phyloP scores from a whole-genome alignment of 2,329 filamentous ascomycete species.

The Alternaria arbusti region DNA sequence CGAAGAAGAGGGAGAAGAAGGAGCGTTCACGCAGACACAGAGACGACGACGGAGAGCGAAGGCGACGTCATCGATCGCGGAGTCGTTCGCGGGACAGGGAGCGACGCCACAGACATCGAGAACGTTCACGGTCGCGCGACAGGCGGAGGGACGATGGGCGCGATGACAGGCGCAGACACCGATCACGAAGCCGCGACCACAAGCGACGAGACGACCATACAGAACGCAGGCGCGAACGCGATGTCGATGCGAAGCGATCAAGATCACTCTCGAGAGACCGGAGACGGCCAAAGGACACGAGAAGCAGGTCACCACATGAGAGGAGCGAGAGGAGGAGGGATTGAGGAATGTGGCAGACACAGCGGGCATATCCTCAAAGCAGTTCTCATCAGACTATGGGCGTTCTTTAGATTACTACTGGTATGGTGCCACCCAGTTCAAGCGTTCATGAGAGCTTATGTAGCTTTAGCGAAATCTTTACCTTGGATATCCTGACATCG shows the following conservation, averaged over 20 bases:
- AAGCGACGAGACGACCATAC: conserved; percentile 31
- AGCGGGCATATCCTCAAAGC: background rate
- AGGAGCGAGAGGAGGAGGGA: conserved; percentile 15
- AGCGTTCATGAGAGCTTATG: background rate
- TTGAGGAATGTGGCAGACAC: background rate
- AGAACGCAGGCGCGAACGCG: conserved; percentile 31
- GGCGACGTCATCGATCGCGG: conserved; percentile 32
- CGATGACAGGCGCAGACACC: conserved; percentile 38
- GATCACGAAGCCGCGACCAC: conserved; percentile 40
- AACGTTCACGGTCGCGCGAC: conserved; percentile 41
- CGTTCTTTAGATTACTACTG: background rate
- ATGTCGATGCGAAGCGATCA: conserved; percentile 34
- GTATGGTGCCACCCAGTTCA: background rate
- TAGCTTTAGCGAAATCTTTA: background rate
- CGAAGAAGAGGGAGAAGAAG: conserved; percentile 27
- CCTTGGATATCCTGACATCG: background rate
- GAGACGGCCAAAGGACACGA: conserved; percentile 18
- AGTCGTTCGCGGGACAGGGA: conserved; percentile 39
- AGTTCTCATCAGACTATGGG: background rate
- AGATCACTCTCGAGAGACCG: conserved; percentile 28
- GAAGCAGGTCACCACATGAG: conserved; percentile 30
- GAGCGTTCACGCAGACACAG: conserved; percentile 34
- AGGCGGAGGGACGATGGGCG: conserved; percentile 32
- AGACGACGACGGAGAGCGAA: conserved; percentile 30
- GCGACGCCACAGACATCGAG: conserved; percentile 34